Conservation (phyloP, 78 protist genomes). For the Dictyostelium purpureum region DNA sequence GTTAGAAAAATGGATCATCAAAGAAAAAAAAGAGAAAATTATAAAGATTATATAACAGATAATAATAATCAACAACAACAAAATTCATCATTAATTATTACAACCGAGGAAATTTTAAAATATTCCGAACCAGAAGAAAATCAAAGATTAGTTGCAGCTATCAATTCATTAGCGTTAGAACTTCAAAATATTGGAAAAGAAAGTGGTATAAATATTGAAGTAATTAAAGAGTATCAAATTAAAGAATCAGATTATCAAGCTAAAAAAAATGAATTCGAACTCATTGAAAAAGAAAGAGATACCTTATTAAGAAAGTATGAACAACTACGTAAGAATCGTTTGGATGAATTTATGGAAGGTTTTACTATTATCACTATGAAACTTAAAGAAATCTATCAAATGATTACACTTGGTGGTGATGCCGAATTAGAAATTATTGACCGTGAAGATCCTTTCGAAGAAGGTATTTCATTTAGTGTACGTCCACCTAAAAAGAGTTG, state of each 20-base stretch:
- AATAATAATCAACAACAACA: not conserved
- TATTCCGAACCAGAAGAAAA: not conserved
- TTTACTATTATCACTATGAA: constrained; percentile 90
- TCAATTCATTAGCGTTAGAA: not conserved
- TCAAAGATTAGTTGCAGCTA: not conserved
- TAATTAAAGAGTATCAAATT: constrained; percentile 79
- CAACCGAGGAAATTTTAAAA: constrained; percentile 17
- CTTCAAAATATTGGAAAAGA: not conserved
- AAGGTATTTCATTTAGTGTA: constrained; percentile 97
- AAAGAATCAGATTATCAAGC: constrained; percentile 83
- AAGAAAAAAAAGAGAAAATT: not conserved
- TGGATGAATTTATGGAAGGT: constrained; percentile 98
- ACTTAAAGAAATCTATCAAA: constrained; percentile 95
- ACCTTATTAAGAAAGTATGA: constrained; percentile 67
- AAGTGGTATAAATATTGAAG: constrained; percentile 83
- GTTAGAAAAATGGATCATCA: not conserved
- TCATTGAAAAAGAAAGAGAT: constrained; percentile 81
- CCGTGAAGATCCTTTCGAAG: constrained; percentile 98
- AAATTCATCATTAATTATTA: not conserved
- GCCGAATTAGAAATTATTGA: constrained; percentile 99
- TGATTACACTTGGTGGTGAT: constrained; percentile 99
- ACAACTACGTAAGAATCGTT: constrained; percentile 84
- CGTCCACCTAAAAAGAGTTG: constrained; percentile 99
- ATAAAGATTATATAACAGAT: constrained; percentile 17
- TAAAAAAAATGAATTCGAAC: constrained; percentile 76